Percentiles rank a stretch among this genome's conserved stretches.
phyloP scores from a whole-genome alignment of 2,329 filamentous ascomycete species.

The Claviceps africana region DNA sequence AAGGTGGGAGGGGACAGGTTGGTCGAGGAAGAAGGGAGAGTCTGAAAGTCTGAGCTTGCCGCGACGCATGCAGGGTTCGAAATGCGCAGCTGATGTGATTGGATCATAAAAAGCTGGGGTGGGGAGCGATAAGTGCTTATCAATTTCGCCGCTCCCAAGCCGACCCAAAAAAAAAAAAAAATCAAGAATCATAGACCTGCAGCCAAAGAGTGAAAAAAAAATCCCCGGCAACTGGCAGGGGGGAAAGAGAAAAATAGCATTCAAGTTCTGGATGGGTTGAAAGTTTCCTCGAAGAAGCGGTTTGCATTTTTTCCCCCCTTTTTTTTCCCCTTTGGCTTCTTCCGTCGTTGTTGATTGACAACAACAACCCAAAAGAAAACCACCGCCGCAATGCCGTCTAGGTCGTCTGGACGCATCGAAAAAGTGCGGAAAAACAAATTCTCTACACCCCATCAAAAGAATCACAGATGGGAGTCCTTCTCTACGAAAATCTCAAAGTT shows the following conservation, averaged over 20 bases:
- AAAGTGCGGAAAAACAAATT: conserved; percentile 58
- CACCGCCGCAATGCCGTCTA: conserved; percentile 42
- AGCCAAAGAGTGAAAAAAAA: conserved; percentile 12
- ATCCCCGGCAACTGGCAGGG: not conserved
- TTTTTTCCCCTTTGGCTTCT: not conserved
- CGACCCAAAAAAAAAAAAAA: conserved; percentile 24
- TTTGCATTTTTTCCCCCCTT: not conserved
- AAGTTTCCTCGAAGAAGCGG: not conserved
- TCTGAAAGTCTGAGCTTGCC: not conserved
- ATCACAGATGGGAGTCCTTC: conserved; percentile 86
- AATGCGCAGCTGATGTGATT: conserved; percentile 21
- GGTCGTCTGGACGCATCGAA: conserved; percentile 51
- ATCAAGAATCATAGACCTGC: conserved; percentile 11
- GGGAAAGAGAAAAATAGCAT: conserved; percentile 11
- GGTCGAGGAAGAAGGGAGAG: not conserved
- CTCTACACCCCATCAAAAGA: conserved; percentile 61
- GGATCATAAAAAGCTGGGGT: conserved; percentile 10
- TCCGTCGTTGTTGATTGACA: conserved; percentile 4
- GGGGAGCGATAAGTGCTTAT: conserved; percentile 15
- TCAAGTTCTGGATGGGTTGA: conserved; percentile 3
- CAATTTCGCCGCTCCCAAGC: conserved; percentile 19
- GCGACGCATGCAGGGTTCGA: not conserved
- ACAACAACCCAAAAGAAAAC: not conserved
- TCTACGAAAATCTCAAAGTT: conserved; percentile 79
- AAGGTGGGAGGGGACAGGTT: not conserved